Base-by-base conservation (phyloP, 225 moss, liverwort and hornwort genomes). In the Bryoerythrophyllum caledonicum region DNA sequence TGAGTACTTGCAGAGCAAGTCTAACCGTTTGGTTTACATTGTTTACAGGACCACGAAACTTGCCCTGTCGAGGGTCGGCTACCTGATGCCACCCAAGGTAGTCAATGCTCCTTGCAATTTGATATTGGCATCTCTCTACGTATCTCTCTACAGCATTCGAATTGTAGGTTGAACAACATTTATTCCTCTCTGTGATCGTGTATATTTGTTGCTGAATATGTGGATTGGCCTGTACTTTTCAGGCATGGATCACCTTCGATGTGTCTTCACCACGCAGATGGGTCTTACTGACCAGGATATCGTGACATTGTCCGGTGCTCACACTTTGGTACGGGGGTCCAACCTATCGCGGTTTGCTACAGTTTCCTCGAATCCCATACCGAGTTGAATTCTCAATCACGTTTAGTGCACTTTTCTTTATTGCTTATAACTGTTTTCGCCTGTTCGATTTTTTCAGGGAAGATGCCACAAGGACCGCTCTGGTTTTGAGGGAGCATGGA, bases 401-500 rank as follows among this genome's bases (percentile, higher is more conserved):
- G 11, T 30, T 10, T 1, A 0, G 7, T 37, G 0, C 25, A 8
- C 5, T 49, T 58, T 12, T 17, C 19, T 16, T 14, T 7, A 10
- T 56, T 57, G 15, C 24, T 7, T 62, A 25, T n/a, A 15, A 5
- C 1, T 8, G 2, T 37, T 25, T 32, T 38, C 7, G 54, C 4
- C 2, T 11, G 0, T 19, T 38, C 17, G 40, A n/a, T 52, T 17
- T 27, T n/a, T 1, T 59, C 74, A 82, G 82, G 84, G 86, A 64
- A 82, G 89, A 73, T 87, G 84, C 23, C 96, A 97, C 80, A 77
- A 80, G 73, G 96, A 97, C 21, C 92, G 96, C 8, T 97, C 94
- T 71, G 96, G 96, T 35, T 97, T 97, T 73, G 94, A 97, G 8
- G 96, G 96, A 69, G 77, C 96, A 28, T 97, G 96, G 96, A 97